A percentile compares a stretch with the other conserved stretches of the same genome.
Evolutionary conservation across 1,284 basidiomycete genomes (phyloP).

Genomic region (Coniferiporia weirii): DNA sequence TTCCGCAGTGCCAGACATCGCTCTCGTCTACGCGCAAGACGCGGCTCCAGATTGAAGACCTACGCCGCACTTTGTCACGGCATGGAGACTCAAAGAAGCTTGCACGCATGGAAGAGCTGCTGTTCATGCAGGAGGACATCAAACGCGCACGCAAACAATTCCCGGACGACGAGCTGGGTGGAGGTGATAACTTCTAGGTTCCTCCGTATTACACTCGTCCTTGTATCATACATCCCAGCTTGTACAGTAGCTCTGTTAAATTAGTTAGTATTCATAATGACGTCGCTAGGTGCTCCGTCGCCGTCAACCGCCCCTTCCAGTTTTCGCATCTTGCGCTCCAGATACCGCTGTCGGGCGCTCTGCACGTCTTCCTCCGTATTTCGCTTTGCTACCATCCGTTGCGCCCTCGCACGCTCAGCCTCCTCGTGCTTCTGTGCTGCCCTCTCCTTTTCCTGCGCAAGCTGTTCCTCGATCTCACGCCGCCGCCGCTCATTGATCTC

Average conservation of each 20-base stretch:
- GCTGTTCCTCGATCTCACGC: constrained; percentile 67
- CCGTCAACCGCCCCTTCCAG: constrained; percentile 37
- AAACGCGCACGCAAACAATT: constrained; percentile 82
- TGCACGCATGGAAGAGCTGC: constrained; percentile 80
- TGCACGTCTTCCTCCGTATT: constrained; percentile 69
- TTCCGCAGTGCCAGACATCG: constrained; percentile 62
- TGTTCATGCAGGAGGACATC: constrained; percentile 91
- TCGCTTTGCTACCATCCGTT: constrained; percentile 53
- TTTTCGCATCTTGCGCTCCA: constrained; percentile 75
- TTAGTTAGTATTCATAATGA: not conserved
- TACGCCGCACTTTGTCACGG: constrained; percentile 68
- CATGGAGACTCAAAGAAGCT: constrained; percentile 83
- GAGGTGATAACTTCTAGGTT: not conserved
- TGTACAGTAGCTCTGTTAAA: not conserved
- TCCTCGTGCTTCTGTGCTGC: constrained; percentile 51
- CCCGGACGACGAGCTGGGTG: constrained; percentile 38
- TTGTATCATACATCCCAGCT: constrained; percentile 4
- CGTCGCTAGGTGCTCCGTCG: not conserved
- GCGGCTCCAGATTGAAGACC: constrained; percentile 74
- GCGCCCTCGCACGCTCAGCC: constrained; percentile 53
- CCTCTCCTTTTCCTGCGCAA: constrained; percentile 66
- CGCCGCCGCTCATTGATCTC: constrained; percentile 80
- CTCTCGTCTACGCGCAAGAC: constrained; percentile 59
- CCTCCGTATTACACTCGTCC: not conserved
- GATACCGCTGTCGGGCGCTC: constrained; percentile 70